Base-by-base conservation (phyloP, 768 basidiomycete species). In the Tricholoma furcatifolium region DNA sequence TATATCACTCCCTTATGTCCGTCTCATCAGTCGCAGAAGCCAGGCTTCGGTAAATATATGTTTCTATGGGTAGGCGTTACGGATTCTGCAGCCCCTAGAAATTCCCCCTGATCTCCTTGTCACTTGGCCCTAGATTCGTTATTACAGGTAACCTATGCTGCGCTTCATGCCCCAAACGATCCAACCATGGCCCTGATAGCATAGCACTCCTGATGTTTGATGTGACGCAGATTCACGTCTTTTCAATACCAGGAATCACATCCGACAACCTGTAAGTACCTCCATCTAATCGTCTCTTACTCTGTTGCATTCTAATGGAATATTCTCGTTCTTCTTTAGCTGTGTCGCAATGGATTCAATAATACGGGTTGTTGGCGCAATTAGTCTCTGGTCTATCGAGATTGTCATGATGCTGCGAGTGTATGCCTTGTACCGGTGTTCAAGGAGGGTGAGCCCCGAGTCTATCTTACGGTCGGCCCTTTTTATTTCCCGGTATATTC, bases 341-440 rank as follows among this genome's bases (percentile, higher is more conserved):
- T 79, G 77, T 51, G 63, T 77, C 14, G 72, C 68, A 2, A 74
- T 74, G 64, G 76, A 77, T 55, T 68, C 75, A 4, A 68, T 72
- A 15, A 76, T 68, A 27, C 70, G 75, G 4, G 60, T 77, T 9
- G 68, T 70, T 4, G 76, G 78, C 8, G 76, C 74, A 2, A 64
- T 78, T 24, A 72, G 70, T 31, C 62, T 80, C 7, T 79, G 78
- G 77, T 70, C 74, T 24, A 67, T 80, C 14, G 76, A 80, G 59
- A 74, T 79, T 14, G 64, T 78, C 51, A 76, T 80, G 74, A 76
- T 76, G 59, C 55, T 79, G 17, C 67, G 77, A 8, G 65, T 79
- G 21, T 77, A 77, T 54, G 74, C 74, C 0, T 52, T 80, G 10
- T 80, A 65, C 50, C 59, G 63, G 23, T 70, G 72, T 41, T 77